Conservation (phyloP, 768 basidiomycete species). For the Lyophyllum decastes region DNA sequence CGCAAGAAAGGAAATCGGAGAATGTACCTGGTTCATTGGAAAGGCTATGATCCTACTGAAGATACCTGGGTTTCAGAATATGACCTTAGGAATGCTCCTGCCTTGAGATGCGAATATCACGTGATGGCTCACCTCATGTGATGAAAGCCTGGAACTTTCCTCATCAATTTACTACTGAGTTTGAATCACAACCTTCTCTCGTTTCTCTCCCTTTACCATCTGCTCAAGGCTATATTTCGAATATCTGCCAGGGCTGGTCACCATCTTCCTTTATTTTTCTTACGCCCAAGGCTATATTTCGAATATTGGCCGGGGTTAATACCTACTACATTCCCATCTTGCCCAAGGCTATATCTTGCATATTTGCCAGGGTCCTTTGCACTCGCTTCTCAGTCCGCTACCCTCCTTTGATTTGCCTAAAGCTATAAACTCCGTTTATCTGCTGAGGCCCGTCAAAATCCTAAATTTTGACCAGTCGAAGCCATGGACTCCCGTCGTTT, state of each 20-base stretch:
- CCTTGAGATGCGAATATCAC: not conserved
- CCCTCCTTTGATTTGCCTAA: too few species aligned
- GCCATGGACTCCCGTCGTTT: not conserved
- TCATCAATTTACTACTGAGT: not conserved
- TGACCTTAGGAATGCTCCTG: not conserved
- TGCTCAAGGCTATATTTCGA: too few species aligned
- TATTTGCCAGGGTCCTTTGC: too few species aligned
- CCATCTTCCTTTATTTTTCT: too few species aligned
- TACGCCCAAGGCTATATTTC: too few species aligned
- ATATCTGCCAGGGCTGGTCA: too few species aligned
- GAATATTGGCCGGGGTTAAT: too few species aligned
- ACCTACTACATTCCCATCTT: too few species aligned
- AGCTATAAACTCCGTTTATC: too few species aligned
- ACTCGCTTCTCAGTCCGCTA: too few species aligned
- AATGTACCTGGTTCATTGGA: not conserved
- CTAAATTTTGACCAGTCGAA: not conserved
- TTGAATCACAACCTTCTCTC: not conserved
- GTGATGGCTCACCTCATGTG: not conserved
- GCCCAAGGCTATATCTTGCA: too few species aligned
- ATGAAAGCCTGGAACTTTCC: not conserved
- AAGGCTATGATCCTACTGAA: not conserved
- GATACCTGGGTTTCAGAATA: not conserved
- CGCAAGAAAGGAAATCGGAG: not conserved
- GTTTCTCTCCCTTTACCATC: not conserved
- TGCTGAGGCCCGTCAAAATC: too few species aligned